Conservation (phyloP, 108 stramenopile species). For the Bacterosira constricta region DNA sequence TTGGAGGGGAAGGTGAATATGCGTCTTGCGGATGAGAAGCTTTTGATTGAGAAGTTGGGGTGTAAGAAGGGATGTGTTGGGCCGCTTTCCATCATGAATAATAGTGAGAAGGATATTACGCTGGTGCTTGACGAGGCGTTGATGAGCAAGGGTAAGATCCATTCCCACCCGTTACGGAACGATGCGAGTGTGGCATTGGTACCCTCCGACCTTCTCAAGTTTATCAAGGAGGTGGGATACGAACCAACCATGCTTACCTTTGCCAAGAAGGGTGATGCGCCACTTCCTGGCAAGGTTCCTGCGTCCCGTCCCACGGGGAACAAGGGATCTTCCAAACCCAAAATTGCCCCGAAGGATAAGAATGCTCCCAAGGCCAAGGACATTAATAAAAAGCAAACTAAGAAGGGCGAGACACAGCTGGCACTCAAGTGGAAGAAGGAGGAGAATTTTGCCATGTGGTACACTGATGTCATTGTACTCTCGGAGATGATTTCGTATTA, state of each 20-base stretch:
- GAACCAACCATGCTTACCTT: conserved; percentile 76
- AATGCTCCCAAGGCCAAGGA: conserved; percentile 33
- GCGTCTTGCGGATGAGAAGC: conserved; percentile 80
- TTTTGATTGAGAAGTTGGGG: conserved; percentile 67
- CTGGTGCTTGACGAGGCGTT: conserved; percentile 86
- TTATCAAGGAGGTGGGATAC: conserved; percentile 57
- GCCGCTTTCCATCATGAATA: conserved; percentile 84
- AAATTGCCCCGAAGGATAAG: conserved; percentile 25
- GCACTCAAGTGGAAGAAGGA: conserved; percentile 87
- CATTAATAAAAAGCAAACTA: conserved; percentile 60
- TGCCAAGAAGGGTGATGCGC: conserved; percentile 24
- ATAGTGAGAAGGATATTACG: conserved; percentile 64
- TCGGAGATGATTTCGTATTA: conserved; percentile 99
- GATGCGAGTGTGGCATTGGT: conserved; percentile 79
- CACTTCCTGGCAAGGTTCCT: conserved; percentile 32
- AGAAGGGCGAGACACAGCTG: conserved; percentile 82
- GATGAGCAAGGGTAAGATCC: conserved; percentile 50
- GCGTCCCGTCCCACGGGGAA: conserved; percentile 38
- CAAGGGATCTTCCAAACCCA: conserved; percentile 43
- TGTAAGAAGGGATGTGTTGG: conserved; percentile 89
- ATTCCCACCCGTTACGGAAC: conserved; percentile 91
- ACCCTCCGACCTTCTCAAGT: conserved; percentile 67
- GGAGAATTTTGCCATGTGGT: conserved; percentile 98
- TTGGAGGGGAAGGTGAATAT: conserved; percentile 91
- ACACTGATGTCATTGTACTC: conserved; percentile 95